These are phyloP conservation scores for Boletus huronensis DNA, from an alignment of 768 basidiomycete genomes.

Conservation along the genomic window DNA sequence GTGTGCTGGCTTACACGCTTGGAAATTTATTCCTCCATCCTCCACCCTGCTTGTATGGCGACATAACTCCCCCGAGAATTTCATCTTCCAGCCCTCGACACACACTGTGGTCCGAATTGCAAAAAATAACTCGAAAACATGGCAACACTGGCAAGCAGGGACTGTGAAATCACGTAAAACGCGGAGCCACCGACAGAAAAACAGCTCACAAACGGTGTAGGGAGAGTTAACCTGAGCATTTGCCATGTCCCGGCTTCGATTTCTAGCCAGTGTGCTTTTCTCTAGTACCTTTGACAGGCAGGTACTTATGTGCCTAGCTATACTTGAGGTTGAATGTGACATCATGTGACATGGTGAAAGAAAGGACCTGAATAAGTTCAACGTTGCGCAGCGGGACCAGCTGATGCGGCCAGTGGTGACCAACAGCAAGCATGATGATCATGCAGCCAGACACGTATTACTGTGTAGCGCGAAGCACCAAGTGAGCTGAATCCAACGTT, in stretches of 20 bases:
- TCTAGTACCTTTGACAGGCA: neutral
- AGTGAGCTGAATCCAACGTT: neutral
- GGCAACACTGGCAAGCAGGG: neutral
- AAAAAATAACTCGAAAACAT: neutral
- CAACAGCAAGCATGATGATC: neutral
- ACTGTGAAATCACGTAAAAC: neutral
- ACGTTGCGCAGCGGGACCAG: neutral
- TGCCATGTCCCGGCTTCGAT: neutral
- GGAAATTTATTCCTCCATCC: neutral
- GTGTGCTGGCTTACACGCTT: conserved; percentile 13
- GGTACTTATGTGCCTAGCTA: neutral
- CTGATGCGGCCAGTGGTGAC: neutral
- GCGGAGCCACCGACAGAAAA: neutral
- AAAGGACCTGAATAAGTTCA: neutral
- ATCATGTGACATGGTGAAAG: neutral
- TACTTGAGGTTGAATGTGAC: neutral
- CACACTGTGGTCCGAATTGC: neutral
- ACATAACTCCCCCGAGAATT: neutral
- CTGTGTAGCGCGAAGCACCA: neutral
- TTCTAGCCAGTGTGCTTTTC: neutral
- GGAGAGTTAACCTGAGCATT: neutral
- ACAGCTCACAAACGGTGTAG: neutral
- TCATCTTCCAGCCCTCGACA: neutral
- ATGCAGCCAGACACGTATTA: neutral
- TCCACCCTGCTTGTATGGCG: neutral